Evolutionary conservation across 768 basidiomycete genomes (phyloP).

Genomic region (Agaricus bisporus): DNA sequence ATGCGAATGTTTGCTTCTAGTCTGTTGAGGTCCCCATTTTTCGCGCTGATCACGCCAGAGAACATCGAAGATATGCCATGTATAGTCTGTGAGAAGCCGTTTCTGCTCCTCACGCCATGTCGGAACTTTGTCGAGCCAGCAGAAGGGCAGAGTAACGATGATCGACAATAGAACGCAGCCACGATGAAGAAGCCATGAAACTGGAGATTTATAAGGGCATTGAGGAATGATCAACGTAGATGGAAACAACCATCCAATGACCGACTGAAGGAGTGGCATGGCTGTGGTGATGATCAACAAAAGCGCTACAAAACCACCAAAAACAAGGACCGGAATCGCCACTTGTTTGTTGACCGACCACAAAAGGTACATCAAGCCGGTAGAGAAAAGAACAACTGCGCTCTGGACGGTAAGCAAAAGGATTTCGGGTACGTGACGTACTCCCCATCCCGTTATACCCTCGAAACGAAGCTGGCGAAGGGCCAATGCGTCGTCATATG

Average conservation of each 20-base stretch:
- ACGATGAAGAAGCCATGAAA: conserved; percentile 2
- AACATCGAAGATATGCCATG: background rate
- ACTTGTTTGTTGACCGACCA: conserved; percentile 4
- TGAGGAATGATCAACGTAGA: background rate
- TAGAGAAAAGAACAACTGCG: conserved; percentile 1
- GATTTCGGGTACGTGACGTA: background rate
- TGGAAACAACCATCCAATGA: background rate
- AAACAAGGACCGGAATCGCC: conserved; percentile 5
- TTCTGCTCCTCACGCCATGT: background rate
- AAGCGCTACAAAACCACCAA: background rate
- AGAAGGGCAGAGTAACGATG: background rate
- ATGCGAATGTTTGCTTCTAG: no score
- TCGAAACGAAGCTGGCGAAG: conserved; percentile 9
- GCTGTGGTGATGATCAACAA: background rate
- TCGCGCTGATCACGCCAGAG: background rate
- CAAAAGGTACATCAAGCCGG: conserved; percentile 4
- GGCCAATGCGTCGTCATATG: conserved; percentile 3
- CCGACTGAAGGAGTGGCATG: conserved; percentile 1
- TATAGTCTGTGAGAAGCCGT: background rate
- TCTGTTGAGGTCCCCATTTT: background rate
- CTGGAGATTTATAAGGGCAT: conserved; percentile 7
- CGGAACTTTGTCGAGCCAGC: background rate
- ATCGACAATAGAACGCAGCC: background rate
- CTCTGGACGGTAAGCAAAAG: conserved; percentile 5
- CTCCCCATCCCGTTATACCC: conserved; percentile 5